Base-by-base conservation (phyloP, 805 yeast genomes). In the Blastobotrys terrestris region DNA sequence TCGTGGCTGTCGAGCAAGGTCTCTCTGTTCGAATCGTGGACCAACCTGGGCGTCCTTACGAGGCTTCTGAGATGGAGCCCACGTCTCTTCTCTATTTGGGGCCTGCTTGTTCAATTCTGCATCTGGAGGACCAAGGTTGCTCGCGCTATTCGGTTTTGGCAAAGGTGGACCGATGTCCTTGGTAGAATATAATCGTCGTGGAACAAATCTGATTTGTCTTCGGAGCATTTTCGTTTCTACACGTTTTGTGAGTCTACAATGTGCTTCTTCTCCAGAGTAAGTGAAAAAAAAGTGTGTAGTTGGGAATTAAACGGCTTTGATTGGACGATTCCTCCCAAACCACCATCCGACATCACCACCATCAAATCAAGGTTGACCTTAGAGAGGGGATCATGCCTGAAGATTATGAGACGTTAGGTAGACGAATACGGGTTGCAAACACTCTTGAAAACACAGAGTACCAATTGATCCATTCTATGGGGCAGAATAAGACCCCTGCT, bases 11-110 rank as follows among this genome's bases (percentile, higher is more conserved):
- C 71, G 64, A 3, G 71, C 69, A 53, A 87, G 72, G 63, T 87
- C 89, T 57, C 72, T 79, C 62, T 86, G 95, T 48, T 83, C 79
- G 62, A 87, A 87, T 60, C 91, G 76, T 2, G 86, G 81, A 55
- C 82, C 77, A 51, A 77, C 67, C 63, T 79, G 70, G 18, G 82
- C 79, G 35, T 80, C 81, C 41, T 73, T 64, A 65, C 88, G 77
- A 41, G 83, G 72, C 50, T 72, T 77, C 71, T 88, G 96, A 3
- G 83, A 75, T 6, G 72, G 69, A 0, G 95, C 80, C 96, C 96
- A 88, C 11, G 86, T 75, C 13, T 68, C 74, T 5, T 70, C 71
- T 58, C 90, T 75, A 70, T 88, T 88, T 46, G 96, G 95, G 0
- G 96, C 87, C 71, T 86, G 95, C 59, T 76, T 58, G 42, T 56